These are phyloP conservation scores for Neobulgaria alba DNA, from an alignment of 2,329 filamentous ascomycete species.

Conservation along the genomic window DNA sequence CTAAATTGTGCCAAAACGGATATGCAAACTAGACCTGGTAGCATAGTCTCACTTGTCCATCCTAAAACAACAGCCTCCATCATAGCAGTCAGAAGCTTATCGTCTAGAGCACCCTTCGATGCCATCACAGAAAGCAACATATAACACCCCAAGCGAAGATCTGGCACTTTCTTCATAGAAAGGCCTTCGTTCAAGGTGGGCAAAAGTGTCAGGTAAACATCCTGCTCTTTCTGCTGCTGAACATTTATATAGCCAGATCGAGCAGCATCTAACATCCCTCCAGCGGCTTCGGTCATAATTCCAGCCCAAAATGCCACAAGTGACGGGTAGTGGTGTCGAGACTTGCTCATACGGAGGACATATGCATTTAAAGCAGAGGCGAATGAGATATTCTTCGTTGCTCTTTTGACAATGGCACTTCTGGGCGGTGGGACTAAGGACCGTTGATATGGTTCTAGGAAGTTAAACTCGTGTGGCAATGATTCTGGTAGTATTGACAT, in stretches of 20 bases:
- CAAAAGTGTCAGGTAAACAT: conserved; percentile 58
- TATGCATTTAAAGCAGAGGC: conserved; percentile 71
- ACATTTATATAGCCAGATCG: conserved; percentile 68
- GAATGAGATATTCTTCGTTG: conserved; percentile 69
- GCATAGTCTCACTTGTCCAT: conserved; percentile 65
- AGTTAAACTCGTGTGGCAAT: conserved; percentile 69
- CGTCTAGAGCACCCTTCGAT: conserved; percentile 70
- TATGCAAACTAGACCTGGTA: conserved; percentile 69
- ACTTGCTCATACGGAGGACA: conserved; percentile 63
- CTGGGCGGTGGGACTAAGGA: conserved; percentile 69
- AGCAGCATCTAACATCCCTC: conserved; percentile 69
- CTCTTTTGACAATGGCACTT: conserved; percentile 74
- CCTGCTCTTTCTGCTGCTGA: conserved; percentile 73
- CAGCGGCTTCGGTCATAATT: conserved; percentile 75
- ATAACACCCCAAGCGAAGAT: conserved; percentile 79
- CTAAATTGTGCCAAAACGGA: conserved; percentile 76
- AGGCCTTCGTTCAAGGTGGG: conserved; percentile 71
- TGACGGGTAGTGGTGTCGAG: conserved; percentile 65
- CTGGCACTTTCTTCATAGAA: conserved; percentile 63
- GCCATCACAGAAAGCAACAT: conserved; percentile 85
- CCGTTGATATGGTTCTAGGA: conserved; percentile 78
- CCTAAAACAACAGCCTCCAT: conserved; percentile 81
- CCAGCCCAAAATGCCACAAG: conserved; percentile 88
- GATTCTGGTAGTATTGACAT: conserved; percentile 76
- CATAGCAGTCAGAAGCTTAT: conserved; percentile 71